Evolutionary conservation across 768 basidiomycete species (phyloP).

Genomic region (Cystofilobasidium bisporidii): DNA sequence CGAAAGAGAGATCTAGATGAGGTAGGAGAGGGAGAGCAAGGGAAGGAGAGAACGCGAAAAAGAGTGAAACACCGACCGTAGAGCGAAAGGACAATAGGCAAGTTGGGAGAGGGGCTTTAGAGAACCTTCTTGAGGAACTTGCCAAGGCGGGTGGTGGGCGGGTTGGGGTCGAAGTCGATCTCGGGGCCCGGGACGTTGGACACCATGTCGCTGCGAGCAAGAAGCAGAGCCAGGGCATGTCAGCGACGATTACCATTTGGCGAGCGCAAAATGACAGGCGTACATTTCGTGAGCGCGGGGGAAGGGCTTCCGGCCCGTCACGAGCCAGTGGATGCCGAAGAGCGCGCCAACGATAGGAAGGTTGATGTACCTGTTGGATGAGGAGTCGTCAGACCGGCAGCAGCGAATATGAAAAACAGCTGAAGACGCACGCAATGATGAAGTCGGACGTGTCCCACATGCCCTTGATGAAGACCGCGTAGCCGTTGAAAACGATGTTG

Average conservation of each 20-base stretch:
- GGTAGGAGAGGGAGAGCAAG: background rate
- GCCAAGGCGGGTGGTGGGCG: conserved; percentile 17
- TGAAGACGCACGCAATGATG: no score
- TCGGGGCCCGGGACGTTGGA: conserved; percentile 29
- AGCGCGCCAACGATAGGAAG: conserved; percentile 27
- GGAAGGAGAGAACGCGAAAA: background rate
- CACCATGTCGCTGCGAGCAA: conserved; percentile 32
- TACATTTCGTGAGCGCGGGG: conserved; percentile 25
- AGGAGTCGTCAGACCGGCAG: no score
- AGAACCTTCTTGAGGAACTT: conserved; percentile 10
- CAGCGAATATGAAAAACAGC: no score
- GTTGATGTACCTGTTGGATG: no score
- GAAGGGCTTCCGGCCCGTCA: conserved; percentile 25
- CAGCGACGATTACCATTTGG: no score
- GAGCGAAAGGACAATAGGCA: background rate
- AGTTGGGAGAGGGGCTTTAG: background rate
- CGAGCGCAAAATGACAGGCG: no score
- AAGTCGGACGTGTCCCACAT: conserved; percentile 31
- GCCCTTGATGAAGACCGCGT: conserved; percentile 33
- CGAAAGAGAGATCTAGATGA: background rate
- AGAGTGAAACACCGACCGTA: no score
- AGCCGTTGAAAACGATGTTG: conserved; percentile 35
- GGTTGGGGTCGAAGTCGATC: conserved; percentile 24
- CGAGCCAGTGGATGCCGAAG: conserved; percentile 28
- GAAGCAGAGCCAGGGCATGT: no score